Base-by-base conservation (phyloP, 768 basidiomycete species). In the Mycena vulgaris region DNA sequence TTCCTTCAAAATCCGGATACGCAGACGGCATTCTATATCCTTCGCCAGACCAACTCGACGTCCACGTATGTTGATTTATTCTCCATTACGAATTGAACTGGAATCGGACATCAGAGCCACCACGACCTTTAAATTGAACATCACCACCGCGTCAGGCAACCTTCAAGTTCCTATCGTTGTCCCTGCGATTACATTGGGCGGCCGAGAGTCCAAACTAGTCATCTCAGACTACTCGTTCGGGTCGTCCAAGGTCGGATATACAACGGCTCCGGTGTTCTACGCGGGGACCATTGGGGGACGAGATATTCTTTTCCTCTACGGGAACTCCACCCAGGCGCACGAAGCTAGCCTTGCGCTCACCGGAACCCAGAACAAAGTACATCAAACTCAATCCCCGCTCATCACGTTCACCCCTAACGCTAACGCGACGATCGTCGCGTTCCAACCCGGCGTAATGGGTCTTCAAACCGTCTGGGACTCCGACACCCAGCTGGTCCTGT, bases 191-290 rank as follows among this genome's bases (percentile, higher is more conserved):
- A 86, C 88, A 1, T 87, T 95, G 11, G 76, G 80, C 30, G 94
- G 94, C 11, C 86, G 94, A 23, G 88, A 94, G 78, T 93, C 91
- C 49, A 94, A 93, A 76, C 83, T 94, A 28, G 81, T 95, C 33
- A 83, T 93, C 17, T 89, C 92, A 0, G 89, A 93, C 77, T 93
- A 93, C 76, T 81, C 86, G 11, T 95, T 93, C 75, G 95, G 95
- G 25, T 83, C 81, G 17, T 89, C 90, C 11, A 83, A 81, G 65
- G 75, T 92, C 1, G 78, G 87, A 4, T 95, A 93, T 78, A 90
- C 93, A 7, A 95, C 94, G 1, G 92, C 93, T 0, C 86, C 89
- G 65, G 83, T 96, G 31, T 86, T 95, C 74, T 94, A 88, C 73
- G 89, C 93, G 0, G 88, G 90, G 5, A 79, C 73, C 28, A 90